phyloP scores from a whole-genome alignment of 352 stramenopile species.

The Phytophthora tentaculata region DNA sequence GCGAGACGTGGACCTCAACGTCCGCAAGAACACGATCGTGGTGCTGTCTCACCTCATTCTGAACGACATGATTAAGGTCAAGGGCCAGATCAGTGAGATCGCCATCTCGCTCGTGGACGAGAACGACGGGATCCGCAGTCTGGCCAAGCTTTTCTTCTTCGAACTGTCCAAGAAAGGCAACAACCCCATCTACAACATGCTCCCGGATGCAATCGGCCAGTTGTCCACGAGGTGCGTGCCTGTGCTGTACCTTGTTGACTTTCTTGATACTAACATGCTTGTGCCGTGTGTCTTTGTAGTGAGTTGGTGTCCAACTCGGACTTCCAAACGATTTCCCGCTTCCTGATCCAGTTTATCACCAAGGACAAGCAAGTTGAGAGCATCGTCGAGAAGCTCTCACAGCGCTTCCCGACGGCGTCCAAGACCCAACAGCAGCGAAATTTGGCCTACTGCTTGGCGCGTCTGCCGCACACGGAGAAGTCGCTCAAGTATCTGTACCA shows the following conservation, averaged over 20 bases:
- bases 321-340: slow-evolving; percentile 95
- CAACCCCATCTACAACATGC: slow-evolving; percentile 99
- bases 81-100: slow-evolving; percentile 95
- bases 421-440: slow-evolving; percentile 80
- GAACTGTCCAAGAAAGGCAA: slow-evolving; percentile 96
- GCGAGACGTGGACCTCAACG: slow-evolving; percentile 89
- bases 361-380: slow-evolving; percentile 94
- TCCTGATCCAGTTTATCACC: slow-evolving; percentile 97
- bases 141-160: slow-evolving; percentile 96
- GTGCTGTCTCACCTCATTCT: slow-evolving; percentile 99
- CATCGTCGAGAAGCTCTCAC: slow-evolving; percentile 93
- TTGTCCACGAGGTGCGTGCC: slow-evolving; percentile 74
- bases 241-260: not conserved
- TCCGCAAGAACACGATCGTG: slow-evolving; percentile 97
- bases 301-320: slow-evolving; percentile 85
- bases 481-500: slow-evolving; percentile 94
- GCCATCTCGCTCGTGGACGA: slow-evolving; percentile 95
- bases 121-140: slow-evolving; percentile 92
- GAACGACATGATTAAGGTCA: slow-evolving; percentile 99
- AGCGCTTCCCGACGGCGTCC: slow-evolving; percentile 91
- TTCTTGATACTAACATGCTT: not conserved
- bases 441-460: slow-evolving; percentile 95
- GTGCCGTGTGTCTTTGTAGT: slow-evolving; percentile 33
- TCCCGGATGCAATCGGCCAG: slow-evolving; percentile 96
- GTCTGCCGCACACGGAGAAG: slow-evolving; percentile 94